Base-by-base conservation (phyloP, 1,284 basidiomycete species). In the Tilletia walkeri region DNA sequence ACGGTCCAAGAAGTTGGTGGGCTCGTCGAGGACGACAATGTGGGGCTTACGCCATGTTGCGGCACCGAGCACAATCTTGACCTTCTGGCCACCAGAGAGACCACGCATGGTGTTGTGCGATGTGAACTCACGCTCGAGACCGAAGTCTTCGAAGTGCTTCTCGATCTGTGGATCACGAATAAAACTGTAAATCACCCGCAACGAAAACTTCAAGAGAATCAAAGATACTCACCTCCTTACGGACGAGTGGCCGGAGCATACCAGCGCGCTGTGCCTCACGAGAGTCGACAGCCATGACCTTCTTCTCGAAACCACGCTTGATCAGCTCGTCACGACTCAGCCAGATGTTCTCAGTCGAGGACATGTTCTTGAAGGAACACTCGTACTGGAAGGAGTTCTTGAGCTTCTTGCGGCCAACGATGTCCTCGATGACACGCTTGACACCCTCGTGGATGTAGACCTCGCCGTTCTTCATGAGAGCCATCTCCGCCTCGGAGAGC, bases 371-470 rank as follows among this genome's bases (percentile, higher is more conserved):
- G 80, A 83, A 83, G 70, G 77, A 78, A 20, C 82, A 75, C 74
- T 83, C 82, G 78, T 83, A 83, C 77, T 82, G 82, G 82, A 82
- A 83, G 67, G 79, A 80, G 80, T 83, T 82, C 80, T 83, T 83
- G 41, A 82, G 69, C 81, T 83, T 83, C 81, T 82, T 82, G 65
- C 82, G 80, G 65, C 71, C 78, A 39, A 82, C 79, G 49, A 83
- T 80, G 66, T 82, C 80, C 66, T 83, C 82, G 65, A 83, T 79
- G 67, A 83, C 56, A 59, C 82, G 81, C 80, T 83, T 83, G 70
- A 82, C 81, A 56, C 82, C 82, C 74, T 83, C 82, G 72, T 75
- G 67, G 70, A 82, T 71, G 75, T 73, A 79, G 69, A 82, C 76
- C 68, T 80, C 80, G 39, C 82, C 82, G 74, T 82, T 78, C 82